These are phyloP conservation scores for Cicer pinnatifidum DNA, from an alignment of 306 rosid genomes.

Conservation along the genomic window DNA sequence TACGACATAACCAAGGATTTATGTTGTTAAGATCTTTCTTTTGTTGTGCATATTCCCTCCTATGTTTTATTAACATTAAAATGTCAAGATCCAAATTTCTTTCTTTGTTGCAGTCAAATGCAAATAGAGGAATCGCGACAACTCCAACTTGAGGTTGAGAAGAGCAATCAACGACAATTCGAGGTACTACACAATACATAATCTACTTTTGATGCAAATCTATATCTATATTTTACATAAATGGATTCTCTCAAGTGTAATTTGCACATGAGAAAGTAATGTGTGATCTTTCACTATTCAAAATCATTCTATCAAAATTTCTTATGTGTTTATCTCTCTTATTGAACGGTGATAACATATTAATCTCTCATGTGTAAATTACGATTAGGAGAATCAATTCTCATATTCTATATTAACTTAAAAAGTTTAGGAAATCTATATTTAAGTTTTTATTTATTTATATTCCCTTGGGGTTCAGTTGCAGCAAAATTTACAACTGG, in stretches of 20 bases:
- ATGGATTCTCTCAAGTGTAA: too few relatives aligned
- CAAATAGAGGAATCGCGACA: slow-evolving; percentile 38
- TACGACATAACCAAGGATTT: neutral
- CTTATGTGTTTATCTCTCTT: too few relatives aligned
- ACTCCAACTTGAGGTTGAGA: slow-evolving; percentile 33
- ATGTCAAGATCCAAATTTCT: neutral
- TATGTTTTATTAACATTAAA: neutral
- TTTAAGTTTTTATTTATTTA: neutral
- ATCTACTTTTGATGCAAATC: neutral
- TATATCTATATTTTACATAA: neutral
- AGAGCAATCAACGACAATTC: slow-evolving; percentile 8
- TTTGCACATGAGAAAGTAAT: too few relatives aligned
- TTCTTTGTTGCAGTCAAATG: slow-evolving; percentile 7
- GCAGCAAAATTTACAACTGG: slow-evolving; percentile 37
- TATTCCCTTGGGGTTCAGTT: slow-evolving; percentile 22
- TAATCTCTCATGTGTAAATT: too few relatives aligned
- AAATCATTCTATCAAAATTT: too few relatives aligned
- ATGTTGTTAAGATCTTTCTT: neutral
- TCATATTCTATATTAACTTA: too few relatives aligned
- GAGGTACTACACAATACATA: neutral
- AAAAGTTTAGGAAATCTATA: neutral
- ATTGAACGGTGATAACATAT: too few relatives aligned
- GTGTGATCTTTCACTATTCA: too few relatives aligned
- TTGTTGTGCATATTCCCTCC: neutral
- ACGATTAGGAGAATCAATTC: too few relatives aligned